These are phyloP conservation scores for Seiridium cupressi DNA, from an alignment of 2,329 filamentous ascomycete species.

Conservation along the genomic window DNA sequence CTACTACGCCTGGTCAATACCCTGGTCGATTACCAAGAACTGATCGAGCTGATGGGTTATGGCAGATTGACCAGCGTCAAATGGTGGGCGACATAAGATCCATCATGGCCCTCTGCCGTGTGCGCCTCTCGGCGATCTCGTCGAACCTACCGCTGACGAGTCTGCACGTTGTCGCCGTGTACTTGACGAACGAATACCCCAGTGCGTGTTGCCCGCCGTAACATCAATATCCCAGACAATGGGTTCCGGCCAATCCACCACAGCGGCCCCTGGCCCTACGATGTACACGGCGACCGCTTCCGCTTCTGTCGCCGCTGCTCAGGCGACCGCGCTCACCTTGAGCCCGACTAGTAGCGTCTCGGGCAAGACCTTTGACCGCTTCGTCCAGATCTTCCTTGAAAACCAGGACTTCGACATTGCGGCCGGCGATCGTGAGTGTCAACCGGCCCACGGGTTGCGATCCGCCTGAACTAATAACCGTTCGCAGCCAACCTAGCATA, in stretches of 20 bases:
- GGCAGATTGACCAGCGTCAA: too few species aligned
- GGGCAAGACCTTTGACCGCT: slow-evolving; percentile 58
- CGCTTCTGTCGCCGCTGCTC: slow-evolving; percentile 10
- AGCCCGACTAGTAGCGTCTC: slow-evolving; percentile 44
- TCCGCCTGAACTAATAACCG: neutral
- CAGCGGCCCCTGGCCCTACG: slow-evolving; percentile 19
- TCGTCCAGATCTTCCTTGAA: slow-evolving; percentile 63
- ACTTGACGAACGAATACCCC: too few species aligned
- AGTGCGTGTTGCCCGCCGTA: neutral
- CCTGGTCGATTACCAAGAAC: neutral
- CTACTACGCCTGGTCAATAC: neutral
- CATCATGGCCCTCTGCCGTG: too few species aligned
- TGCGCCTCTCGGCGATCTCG: too few species aligned
- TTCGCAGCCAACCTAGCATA: slow-evolving; percentile 38
- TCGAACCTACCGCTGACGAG: too few species aligned
- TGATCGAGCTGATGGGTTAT: too few species aligned
- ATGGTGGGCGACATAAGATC: neutral
- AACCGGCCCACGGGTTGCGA: neutral
- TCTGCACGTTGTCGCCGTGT: too few species aligned
- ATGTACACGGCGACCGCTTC: slow-evolving; percentile 11
- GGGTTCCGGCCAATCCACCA: slow-evolving; percentile 8
- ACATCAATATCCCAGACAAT: neutral
- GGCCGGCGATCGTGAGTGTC: slow-evolving; percentile 38
- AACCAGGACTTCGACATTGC: slow-evolving; percentile 54
- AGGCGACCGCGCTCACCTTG: slow-evolving; percentile 41